These are phyloP conservation scores for Trichosanthes truncata DNA, from an alignment of 306 rosid species.

Conservation along the genomic window DNA sequence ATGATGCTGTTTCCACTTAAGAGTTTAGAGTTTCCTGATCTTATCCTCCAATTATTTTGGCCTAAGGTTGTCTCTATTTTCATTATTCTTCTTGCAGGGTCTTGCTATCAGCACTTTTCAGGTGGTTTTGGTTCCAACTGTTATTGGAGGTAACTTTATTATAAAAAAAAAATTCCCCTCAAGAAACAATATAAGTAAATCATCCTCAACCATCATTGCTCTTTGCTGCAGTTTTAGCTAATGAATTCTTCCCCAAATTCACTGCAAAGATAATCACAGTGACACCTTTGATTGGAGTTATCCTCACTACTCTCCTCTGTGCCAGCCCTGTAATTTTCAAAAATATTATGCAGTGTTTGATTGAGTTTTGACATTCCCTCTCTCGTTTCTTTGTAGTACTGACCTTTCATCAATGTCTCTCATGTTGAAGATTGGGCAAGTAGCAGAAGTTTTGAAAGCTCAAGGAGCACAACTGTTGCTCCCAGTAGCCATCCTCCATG, in stretches of 20 bases:
- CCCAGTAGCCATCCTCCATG: constrained; percentile 76
- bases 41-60: background rate
- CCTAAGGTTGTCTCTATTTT: background rate
- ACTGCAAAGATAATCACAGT: constrained; percentile 69
- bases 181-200: background rate
- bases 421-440: constrained; percentile 75
- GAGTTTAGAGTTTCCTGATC: background rate
- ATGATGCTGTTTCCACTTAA: background rate
- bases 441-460: constrained; percentile 68
- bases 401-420: constrained; percentile 11
- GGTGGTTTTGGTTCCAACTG: constrained; percentile 86
- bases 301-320: constrained; percentile 84
- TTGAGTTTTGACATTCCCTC: background rate
- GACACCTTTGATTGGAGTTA: constrained; percentile 81
- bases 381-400: background rate
- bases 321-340: constrained; percentile 73
- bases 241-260: constrained; percentile 87
- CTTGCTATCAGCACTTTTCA: constrained; percentile 89
- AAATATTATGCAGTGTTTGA: background rate
- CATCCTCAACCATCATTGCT: constrained; percentile 11
- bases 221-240: constrained; percentile 64
- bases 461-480: constrained; percentile 74
- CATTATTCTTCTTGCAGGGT: constrained; percentile 43
- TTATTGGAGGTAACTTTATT: constrained; percentile 67
- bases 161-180: constrained; percentile 11